Evolutionary conservation across 2,329 filamentous ascomycete species (phyloP), one percentile per base, ranked within the genome.

Genomic region (Aureobasidium sp.): DNA sequence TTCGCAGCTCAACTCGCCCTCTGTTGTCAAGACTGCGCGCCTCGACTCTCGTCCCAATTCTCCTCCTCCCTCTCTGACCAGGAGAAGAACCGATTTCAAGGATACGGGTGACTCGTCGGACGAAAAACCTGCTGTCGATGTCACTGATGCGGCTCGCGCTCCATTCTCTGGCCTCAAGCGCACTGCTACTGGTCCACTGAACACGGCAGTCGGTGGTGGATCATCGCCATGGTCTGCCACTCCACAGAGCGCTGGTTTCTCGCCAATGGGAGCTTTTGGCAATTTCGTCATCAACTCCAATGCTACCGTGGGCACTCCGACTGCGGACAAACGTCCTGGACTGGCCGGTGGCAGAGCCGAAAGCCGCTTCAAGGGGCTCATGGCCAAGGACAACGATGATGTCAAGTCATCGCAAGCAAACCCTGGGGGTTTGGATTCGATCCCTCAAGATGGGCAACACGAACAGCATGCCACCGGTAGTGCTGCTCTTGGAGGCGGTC

Each of bases 181-280:
- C 60, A 81, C 78, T 63, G 75, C 75, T 33, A 84, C 81, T 46
- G 78, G 74, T 58, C 82, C 81, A 10, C 71, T 84, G 60, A 79
- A 77, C 65, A 74, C 77, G 51, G 78, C 78, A 0, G 66, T 79
- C 19, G 75, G 74, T 62, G 75, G 75, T 25, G 72, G 78, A 15
- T 73, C 75, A 40, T 84, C 82, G 15, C 81, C 83, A 9, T 87
- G 83, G 82, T 78, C 80, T 23, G 75, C 81, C 31, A 80, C 82
- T 15, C 80, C 83, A 23, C 82, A 83, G 59, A 79, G 78, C 53
- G 81, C 86, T 45, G 81, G 84, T 13, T 84, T 89, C 66, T 81
- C 86, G 7, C 84, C 85, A 1, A 88, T 92, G 79, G 91, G 93
- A 35, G 86, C 86, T 23, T 99, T 99, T 74, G 93, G 93, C 11